A percentile compares a stretch with the other conserved stretches of the same genome.
Conservation (phyloP, 306 rosid species). For the Arachis hypogaea region DNA sequence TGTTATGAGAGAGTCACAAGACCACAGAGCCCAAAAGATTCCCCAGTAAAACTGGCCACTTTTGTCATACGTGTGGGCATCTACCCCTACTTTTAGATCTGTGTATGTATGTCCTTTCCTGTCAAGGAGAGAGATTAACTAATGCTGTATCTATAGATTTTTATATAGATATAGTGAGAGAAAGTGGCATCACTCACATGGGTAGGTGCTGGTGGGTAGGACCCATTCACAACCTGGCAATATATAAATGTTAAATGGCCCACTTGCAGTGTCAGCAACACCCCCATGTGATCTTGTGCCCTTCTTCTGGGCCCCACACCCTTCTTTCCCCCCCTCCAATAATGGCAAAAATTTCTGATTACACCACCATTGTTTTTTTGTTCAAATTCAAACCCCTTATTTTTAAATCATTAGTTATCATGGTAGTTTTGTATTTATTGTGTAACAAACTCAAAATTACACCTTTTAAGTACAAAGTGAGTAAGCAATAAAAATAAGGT, state of each 20-base stretch:
- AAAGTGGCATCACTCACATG: constrained; percentile 68
- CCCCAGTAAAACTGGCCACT: constrained; percentile 62
- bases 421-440: too few species aligned
- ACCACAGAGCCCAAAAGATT: constrained; percentile 64
- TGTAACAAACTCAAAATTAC: too few species aligned
- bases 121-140: constrained; percentile 36
- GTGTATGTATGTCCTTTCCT: constrained; percentile 55
- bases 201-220: constrained; percentile 56
- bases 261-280: constrained; percentile 58
- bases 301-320: constrained; percentile 41
- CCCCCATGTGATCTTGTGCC: constrained; percentile 65
- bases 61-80: constrained; percentile 88
- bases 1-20: constrained; percentile 39
- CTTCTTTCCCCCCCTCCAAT: constrained; percentile 36
- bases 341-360: constrained; percentile 40
- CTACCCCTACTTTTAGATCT: constrained; percentile 55
- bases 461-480: too few species aligned
- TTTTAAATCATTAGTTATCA: too few species aligned
- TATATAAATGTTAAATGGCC: constrained; percentile 53
- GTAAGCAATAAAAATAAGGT: too few species aligned
- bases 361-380: constrained; percentile 37
- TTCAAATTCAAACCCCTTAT: background rate
- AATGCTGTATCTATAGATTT: constrained; percentile 11
- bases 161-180: constrained; percentile 1
- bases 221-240: constrained; percentile 62